A percentile compares a stretch with the other conserved stretches of the same genome.
phyloP scores from a whole-genome alignment of 257 asterid genomes.

The Capsicum baccatum region DNA sequence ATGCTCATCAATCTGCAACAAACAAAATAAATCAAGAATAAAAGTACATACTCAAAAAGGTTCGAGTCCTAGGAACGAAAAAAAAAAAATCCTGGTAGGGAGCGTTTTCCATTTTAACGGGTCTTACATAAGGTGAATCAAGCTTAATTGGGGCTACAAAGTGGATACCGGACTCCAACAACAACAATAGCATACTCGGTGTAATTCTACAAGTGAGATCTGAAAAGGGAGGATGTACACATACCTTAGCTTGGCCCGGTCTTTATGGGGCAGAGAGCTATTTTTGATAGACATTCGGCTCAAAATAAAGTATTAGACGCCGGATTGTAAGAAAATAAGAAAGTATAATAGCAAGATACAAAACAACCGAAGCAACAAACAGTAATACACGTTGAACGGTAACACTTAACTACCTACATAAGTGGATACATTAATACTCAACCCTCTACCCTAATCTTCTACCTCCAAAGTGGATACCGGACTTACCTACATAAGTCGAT shows the following conservation, averaged over 20 bases:
- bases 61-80: not conserved
- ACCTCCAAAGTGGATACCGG: not conserved
- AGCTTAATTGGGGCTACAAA: not conserved
- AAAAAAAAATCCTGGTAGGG: not conserved
- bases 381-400: too few species aligned
- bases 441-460: not conserved
- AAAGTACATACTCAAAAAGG: not conserved
- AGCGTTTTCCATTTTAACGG: not conserved
- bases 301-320: not conserved
- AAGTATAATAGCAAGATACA: not conserved
- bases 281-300: not conserved
- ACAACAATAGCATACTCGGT: not conserved
- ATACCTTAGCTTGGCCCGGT: not conserved
- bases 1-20: conserved; percentile 72
- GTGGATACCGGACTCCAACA: too few species aligned
- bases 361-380: not conserved
- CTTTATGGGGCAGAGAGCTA: not conserved
- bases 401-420: too few species aligned
- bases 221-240: not conserved
- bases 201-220: not conserved
- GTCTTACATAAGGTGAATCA: not conserved
- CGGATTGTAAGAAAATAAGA: not conserved
- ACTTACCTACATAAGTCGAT: too few species aligned
- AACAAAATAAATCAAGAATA: not conserved
- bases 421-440: too few species aligned